Percentiles rank a stretch among this genome's conserved stretches.
These are phyloP conservation scores for Leccinum truebloodii DNA, from an alignment of 768 basidiomycete species.

Conservation along the genomic window DNA sequence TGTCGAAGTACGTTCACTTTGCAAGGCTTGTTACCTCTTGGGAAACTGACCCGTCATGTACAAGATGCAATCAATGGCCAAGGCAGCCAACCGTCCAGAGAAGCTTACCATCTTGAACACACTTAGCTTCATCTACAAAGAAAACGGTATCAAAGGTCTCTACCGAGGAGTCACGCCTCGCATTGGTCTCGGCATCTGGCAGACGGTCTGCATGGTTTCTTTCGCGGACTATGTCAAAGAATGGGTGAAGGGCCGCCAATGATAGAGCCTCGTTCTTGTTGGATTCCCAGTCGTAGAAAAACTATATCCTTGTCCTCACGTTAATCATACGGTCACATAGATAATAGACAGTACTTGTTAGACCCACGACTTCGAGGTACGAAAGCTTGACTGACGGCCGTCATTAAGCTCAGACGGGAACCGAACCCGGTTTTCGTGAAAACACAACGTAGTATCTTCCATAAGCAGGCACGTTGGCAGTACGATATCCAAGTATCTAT, in stretches of 20 bases:
- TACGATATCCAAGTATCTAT: too few relatives aligned
- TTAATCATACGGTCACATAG: conserved; percentile 16
- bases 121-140: conserved; percentile 90
- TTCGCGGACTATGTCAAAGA: conserved; percentile 94
- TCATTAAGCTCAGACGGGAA: not conserved
- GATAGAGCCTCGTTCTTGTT: conserved; percentile 12
- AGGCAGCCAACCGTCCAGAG: conserved; percentile 78
- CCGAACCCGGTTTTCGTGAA: too few relatives aligned
- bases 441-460: too few relatives aligned
- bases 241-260: conserved; percentile 58
- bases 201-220: conserved; percentile 98
- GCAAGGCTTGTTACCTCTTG: not conserved
- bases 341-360: not conserved
- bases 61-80: conserved; percentile 99
- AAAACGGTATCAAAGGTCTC: conserved; percentile 94
- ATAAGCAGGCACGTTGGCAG: too few relatives aligned
- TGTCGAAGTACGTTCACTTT: conserved; percentile 66
- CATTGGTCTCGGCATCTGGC: conserved; percentile 95
- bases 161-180: conserved; percentile 98
- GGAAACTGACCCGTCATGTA: conserved; percentile 7
- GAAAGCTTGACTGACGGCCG: not conserved
- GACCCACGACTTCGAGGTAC: too few relatives aligned
- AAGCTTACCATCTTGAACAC: conserved; percentile 94
- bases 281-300: conserved; percentile 22
- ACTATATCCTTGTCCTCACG: conserved; percentile 21